phyloP scores from a whole-genome alignment of 495 filamentous ascomycete genomes.

The Talaromyces liani region DNA sequence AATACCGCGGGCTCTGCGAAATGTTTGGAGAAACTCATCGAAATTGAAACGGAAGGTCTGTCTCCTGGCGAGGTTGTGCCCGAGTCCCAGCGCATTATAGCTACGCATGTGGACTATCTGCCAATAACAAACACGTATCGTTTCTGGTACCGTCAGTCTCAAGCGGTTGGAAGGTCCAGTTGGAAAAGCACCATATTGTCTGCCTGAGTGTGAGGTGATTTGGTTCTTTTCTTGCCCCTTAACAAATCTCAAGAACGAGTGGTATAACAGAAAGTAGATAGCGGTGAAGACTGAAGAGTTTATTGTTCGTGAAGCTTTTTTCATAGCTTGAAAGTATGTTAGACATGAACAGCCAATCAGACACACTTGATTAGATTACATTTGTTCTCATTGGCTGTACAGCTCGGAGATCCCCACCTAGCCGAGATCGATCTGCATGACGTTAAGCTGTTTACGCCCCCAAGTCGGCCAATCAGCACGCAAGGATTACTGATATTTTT shows the following conservation, averaged over 20 bases:
- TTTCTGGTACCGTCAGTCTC: background rate
- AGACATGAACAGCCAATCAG: background rate
- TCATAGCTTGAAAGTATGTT: background rate
- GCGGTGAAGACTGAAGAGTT: background rate
- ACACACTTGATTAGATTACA: background rate
- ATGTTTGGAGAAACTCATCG: constrained; percentile 8
- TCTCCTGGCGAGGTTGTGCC: constrained; percentile 9
- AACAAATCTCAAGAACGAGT: background rate
- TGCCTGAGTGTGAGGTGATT: background rate
- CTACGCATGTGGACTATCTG: constrained; percentile 6
- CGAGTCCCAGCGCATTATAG: constrained; percentile 10
- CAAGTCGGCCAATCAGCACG: background rate
- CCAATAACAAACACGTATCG: background rate
- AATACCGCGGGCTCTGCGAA: constrained; percentile 1
- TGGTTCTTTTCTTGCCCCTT: background rate
- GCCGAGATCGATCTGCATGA: constrained; percentile 6
- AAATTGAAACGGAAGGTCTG: constrained; percentile 12
- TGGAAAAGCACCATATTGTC: background rate
- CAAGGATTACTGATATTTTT: background rate
- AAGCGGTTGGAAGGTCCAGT: background rate
- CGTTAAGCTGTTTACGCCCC: background rate
- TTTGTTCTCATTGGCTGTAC: background rate
- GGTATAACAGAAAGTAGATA: background rate
- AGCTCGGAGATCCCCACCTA: background rate
- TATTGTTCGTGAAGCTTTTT: background rate